Evolutionary conservation across 495 filamentous ascomycete genomes (phyloP), one percentile per base, ranked within the genome.

Genomic region (Pseudoneurospora amorphoporcata): DNA sequence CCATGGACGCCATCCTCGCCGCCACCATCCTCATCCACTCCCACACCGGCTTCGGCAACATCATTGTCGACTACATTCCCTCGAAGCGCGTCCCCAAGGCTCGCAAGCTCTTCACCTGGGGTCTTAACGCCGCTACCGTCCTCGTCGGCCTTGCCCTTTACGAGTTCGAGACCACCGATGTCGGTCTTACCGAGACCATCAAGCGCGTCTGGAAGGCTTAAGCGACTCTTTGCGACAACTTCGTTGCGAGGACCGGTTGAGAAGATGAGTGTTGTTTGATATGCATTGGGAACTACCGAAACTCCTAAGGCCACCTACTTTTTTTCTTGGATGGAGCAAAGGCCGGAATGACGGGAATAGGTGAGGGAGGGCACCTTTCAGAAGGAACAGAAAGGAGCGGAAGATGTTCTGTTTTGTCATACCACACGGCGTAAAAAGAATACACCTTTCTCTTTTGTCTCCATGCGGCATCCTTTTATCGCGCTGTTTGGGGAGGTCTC

Each of bases 121-220:
- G 86, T 39, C 89, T 98, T 68, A 92, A 92, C 77, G 86, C 85
- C 70, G 90, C 88, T 75, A 97, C 96, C 42, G 83, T 92, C 69
- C 83, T 92, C 69, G 95, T 95, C 45, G 93, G 91, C 37, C 84
- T 97, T 75, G 95, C 94, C 68, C 86, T 98, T 72, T 99, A 98
- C 83, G 94, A 97, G 85, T 98, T 98, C 80, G 94, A 99, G 90
- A 99, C 95, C n/a, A 98, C 97, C 79, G 95, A 99, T 77, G 94
- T 99, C 45, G 95, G 95, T 70, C 78, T 99, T 72, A 97, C 93
- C 17, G 94, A 97, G 86, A 90, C 91, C 39, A 85, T 96, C 73
- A 93, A 91, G 87, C 87, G 91, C 75, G 85, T 97, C 75, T 97
- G 94, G 94, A 90, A 85, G 74, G 94, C 94, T 77, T 86, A 82